These are phyloP conservation scores for Ceratocystis cubensis DNA, from an alignment of 2,329 filamentous ascomycete genomes.

Conservation along the genomic window DNA sequence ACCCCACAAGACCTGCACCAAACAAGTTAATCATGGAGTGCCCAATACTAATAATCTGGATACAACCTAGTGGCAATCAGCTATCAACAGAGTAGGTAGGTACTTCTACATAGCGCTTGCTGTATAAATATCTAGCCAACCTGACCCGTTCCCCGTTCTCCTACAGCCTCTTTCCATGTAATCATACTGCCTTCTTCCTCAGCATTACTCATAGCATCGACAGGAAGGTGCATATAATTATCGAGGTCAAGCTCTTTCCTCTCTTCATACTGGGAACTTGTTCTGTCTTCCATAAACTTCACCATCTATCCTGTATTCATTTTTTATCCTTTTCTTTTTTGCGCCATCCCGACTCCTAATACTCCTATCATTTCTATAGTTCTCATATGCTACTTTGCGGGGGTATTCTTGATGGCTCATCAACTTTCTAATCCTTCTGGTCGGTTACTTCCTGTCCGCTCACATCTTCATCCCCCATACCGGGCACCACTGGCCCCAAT, in stretches of 20 bases:
- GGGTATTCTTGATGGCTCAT: not conserved
- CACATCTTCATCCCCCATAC: not conserved
- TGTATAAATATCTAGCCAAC: conserved; percentile 4
- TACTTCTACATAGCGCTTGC: not conserved
- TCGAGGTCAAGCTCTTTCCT: not conserved
- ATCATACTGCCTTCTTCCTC: not conserved
- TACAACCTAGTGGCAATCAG: conserved; percentile 6
- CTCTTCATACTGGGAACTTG: not conserved
- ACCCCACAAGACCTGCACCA: not conserved
- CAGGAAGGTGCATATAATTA: not conserved
- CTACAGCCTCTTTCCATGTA: not conserved
- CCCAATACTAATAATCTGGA: conserved; percentile 10
- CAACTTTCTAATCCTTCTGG: not conserved
- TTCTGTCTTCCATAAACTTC: not conserved
- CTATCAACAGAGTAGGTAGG: not conserved
- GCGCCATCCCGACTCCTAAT: not conserved
- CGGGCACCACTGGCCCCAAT: not conserved
- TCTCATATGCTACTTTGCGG: not conserved
- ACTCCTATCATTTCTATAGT: not conserved
- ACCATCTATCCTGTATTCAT: not conserved
- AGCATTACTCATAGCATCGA: not conserved
- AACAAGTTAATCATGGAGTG: conserved; percentile 3
- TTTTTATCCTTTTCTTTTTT: not conserved
- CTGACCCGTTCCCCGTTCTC: not conserved
- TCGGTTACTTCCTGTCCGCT: not conserved